Evolutionary conservation across 805 yeast species (phyloP), one percentile per base, ranked within the genome.

Genomic region (Saturnispora halmiae): DNA sequence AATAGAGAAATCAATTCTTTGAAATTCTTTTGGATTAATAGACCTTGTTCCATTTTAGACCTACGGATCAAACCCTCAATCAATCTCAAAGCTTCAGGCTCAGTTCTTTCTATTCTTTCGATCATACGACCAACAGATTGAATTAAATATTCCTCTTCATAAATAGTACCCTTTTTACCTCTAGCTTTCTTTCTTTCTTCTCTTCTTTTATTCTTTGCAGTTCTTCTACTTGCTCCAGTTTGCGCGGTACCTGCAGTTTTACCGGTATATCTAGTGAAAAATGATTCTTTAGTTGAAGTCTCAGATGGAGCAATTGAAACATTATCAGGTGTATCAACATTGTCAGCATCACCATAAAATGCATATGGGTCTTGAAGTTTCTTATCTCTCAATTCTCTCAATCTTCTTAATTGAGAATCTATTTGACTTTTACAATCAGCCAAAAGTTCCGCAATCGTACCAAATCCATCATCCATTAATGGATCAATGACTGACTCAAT

Each of bases 121-220:
- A 86, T 62, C 57, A 92, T 70, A 56, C 99, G 77, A 4, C 95
- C 92, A 44, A 85, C 77, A 3, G 96, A 88, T 51, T 75, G 77
- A 36, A 92, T 79, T 42, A 92, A 72, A 59, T 92, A 92, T 59
- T 92, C 97, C 59, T 92, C 98, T 60, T 92, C 99, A 55, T 92
- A 92, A 16, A 92, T 82, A 6, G 96, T 90, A 35, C 97, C 97
- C 65, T 92, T 92, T 67, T 94, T 86, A 45, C 99, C 99, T 52
- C 95, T 77, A 2, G 98, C 99, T 45, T 78, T 74, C 65, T 92
- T 92, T 53, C 98, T 76, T 57, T 90, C 98, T 61, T 90, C 96
- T 50, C 98, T 76, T 59, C 95, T 83, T 49, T 79, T 76, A 61
- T 92, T 92, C 64, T 92, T 92, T 6, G 94, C 74, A 0, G 98